A percentile compares a stretch with the other conserved stretches of the same genome.
Evolutionary conservation across 108 stramenopile species (phyloP).

Genomic region (Cyclotella sp.): DNA sequence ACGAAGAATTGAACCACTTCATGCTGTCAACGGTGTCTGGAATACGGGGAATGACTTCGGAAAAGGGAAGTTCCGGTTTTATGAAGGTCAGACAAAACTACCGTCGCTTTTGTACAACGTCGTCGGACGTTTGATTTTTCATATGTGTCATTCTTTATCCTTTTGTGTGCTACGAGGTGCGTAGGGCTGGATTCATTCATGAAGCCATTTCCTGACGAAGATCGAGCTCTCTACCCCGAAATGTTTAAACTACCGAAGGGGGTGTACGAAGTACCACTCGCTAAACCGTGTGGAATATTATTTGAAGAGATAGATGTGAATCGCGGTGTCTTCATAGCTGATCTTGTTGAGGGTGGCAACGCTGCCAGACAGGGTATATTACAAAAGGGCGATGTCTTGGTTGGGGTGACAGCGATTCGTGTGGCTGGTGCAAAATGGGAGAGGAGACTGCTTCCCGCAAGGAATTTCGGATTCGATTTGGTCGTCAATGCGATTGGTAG

Average conservation of each 20-base stretch:
- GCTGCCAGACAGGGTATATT: conserved; percentile 71
- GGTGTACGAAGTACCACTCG: conserved; percentile 76
- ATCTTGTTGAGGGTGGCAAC: conserved; percentile 84
- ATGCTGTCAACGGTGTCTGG: conserved; percentile 65
- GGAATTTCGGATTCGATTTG: conserved; percentile 82
- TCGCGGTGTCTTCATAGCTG: conserved; percentile 72
- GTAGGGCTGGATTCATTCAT: conserved; percentile 68
- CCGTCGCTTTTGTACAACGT: neutral
- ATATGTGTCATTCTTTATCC: neutral
- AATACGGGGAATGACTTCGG: conserved; percentile 67
- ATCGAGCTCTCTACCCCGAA: conserved; percentile 75
- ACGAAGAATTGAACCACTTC: neutral
- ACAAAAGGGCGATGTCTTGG: conserved; percentile 69
- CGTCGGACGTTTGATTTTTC: neutral
- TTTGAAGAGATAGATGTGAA: conserved; percentile 87
- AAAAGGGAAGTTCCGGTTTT: conserved; percentile 77
- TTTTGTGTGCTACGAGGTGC: too few species aligned
- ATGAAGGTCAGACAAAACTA: conserved; percentile 34
- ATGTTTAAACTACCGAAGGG: conserved; percentile 80
- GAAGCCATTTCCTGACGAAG: conserved; percentile 81
- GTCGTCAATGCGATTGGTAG: conserved; percentile 78
- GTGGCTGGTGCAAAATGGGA: conserved; percentile 75
- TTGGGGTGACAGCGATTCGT: conserved; percentile 81
- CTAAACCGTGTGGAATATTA: conserved; percentile 80
- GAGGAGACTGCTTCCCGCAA: conserved; percentile 71